phyloP scores from a whole-genome alignment of 2,329 filamentous ascomycete genomes.

The Fusarium nurragi region DNA sequence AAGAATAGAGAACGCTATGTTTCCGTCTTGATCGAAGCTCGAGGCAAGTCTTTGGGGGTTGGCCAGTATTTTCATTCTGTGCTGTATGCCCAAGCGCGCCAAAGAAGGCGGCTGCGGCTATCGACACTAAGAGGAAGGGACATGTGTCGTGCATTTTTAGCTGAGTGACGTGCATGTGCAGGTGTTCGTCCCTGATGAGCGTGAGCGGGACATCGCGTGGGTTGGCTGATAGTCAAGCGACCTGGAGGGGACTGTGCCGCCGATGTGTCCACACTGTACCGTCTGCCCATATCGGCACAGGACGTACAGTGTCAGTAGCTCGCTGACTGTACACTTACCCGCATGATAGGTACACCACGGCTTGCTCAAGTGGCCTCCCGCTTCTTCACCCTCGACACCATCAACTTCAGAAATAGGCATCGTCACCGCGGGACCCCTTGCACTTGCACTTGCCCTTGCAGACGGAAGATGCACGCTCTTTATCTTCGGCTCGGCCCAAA shows the following conservation, averaged over 20 bases:
- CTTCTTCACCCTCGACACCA: constrained; percentile 24
- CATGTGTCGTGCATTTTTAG: constrained; percentile 35
- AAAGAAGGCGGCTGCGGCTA: constrained; percentile 19
- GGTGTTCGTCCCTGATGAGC: constrained; percentile 35
- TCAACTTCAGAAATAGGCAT: constrained; percentile 23
- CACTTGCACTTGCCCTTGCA: constrained; percentile 22
- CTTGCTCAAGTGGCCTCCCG: constrained; percentile 27
- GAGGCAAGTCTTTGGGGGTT: constrained; percentile 14
- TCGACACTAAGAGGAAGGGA: constrained; percentile 9
- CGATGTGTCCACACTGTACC: fast-evolving
- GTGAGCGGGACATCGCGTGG: constrained; percentile 33
- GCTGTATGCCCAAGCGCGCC: constrained; percentile 6
- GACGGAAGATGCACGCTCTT: constrained; percentile 17
- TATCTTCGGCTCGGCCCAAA: constrained; percentile 21
- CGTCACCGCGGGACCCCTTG: constrained; percentile 37
- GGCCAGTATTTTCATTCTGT: not conserved
- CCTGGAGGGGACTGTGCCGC: constrained; percentile 29
- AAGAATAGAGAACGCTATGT: not conserved
- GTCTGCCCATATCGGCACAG: fast-evolving
- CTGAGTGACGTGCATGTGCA: constrained; percentile 38
- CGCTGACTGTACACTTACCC: not conserved
- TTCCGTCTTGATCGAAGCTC: not conserved
- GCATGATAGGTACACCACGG: constrained; percentile 25
- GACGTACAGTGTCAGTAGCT: fast-evolving
- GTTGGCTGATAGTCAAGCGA: constrained; percentile 35